Evolutionary conservation across 345 rosid genomes (phyloP), one percentile per base, ranked within the genome.

Genomic region (Geranium brycei): DNA sequence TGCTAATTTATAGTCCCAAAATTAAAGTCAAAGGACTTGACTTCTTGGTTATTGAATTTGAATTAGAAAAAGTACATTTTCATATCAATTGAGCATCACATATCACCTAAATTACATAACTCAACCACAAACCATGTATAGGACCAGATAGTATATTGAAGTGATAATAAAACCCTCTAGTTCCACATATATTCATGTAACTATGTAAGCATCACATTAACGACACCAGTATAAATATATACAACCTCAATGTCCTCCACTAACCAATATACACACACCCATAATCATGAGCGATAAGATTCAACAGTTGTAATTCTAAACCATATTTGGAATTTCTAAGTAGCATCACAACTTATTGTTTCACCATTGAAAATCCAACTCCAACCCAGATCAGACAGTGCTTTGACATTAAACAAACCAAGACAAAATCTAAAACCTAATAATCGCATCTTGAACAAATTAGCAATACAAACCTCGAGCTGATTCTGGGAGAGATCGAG

Each of bases 401-500:
- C 11, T 35, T 47, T 47, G 13, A 47, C 11, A 6, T 2, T 8
- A 47, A 47, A 1, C 10, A 38, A 13, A 13, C 1, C 14, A 10
- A 47, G 15, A 47, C 13, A 47, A 23, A 23, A 38, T 38, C 47
- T 10, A 38, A 38, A 47, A 47, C 14, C 53, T 47, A 10, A 62
- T 38, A 62, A 41, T 30, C 38, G 64, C 41, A 17, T 18, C 19
- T 53, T 13, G 18, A 56, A 28, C 14, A 10, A 28, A 35, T 0
- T 11, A 64, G 15, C 32, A 61, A 31, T 23, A 61, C 66, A 31
- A 72, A 93, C 99, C 96, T 72, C 82, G 17, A 93, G 73, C 64
- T 78, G 82, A 69, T 93, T 93, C 75, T 69, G 66, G 4, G 96
- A 81, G 65, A 93, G 79, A 79, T 86, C 77, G 70, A 93, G 88